These are phyloP conservation scores for Plasmodium relictum DNA, from an alignment of 169 alveolate species.

Conservation along the genomic window DNA sequence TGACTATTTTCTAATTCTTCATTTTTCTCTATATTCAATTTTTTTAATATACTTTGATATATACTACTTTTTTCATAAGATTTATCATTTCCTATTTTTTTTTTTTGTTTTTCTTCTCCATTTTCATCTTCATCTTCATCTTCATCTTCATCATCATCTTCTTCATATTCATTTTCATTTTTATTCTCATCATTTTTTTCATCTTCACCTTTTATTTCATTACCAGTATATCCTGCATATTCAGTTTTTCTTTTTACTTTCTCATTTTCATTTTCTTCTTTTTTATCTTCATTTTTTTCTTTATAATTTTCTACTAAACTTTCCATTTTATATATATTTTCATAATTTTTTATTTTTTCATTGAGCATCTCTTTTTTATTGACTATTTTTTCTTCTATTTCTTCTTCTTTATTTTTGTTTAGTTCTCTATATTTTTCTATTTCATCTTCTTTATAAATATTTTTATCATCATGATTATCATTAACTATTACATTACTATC, in stretches of 20 bases:
- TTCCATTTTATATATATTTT: neutral
- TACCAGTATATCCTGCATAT: neutral
- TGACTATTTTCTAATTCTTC: conserved; percentile 68
- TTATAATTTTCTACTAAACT: conserved; percentile 4
- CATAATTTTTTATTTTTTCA: neutral
- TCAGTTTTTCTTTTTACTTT: neutral
- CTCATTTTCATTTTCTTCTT: neutral
- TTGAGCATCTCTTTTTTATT: neutral
- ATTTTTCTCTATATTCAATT: conserved; percentile 34
- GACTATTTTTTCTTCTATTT: neutral
- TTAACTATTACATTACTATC: neutral
- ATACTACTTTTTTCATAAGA: conserved; percentile 10
- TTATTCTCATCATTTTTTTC: neutral
- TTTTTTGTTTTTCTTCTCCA: neutral
- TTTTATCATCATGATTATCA: conserved; percentile 1
- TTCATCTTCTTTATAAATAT: neutral
- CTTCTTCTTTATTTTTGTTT: neutral
- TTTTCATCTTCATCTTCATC: neutral
- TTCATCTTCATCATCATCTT: neutral
- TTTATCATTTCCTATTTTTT: conserved; percentile 1
- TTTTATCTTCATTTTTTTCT: neutral
- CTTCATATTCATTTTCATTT: neutral
- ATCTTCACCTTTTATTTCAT: neutral
- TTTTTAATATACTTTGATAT: conserved; percentile 55
- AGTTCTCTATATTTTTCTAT: neutral